Conservation (phyloP, 73 alveolate genomes). For the Blepharisma japonicum region DNA sequence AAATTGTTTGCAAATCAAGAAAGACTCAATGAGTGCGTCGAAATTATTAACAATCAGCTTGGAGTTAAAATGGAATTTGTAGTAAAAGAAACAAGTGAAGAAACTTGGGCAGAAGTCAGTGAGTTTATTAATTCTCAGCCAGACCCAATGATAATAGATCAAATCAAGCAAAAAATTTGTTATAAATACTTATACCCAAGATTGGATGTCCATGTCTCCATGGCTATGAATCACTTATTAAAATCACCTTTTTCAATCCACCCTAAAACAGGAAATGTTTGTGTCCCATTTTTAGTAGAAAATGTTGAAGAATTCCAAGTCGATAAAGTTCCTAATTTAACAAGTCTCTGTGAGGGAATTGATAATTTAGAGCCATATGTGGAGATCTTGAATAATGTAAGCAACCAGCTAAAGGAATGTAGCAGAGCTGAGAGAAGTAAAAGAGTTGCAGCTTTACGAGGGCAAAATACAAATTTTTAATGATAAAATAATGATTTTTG, state of each 20-base stretch:
- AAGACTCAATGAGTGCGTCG: background rate
- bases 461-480: no score
- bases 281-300: slow-evolving; percentile 77
- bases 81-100: background rate
- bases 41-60: no score
- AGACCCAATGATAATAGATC: background rate
- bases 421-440: no score
- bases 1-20: background rate
- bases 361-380: no score
- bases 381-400: no score
- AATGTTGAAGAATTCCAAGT: slow-evolving; percentile 55
- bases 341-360: background rate
- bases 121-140: background rate
- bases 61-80: background rate
- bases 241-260: slow-evolving; percentile 96
- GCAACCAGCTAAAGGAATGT: no score
- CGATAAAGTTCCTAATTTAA: slow-evolving; percentile 50
- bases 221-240: slow-evolving; percentile 90
- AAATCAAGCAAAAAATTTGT: slow-evolving; percentile 28
- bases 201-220: slow-evolving; percentile 93
- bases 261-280: slow-evolving; percentile 92
- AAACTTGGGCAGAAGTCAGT: background rate
- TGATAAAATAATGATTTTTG: no score
- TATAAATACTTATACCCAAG: slow-evolving; percentile 87
- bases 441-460: no score